Percentiles rank a stretch among this genome's conserved stretches.
phyloP scores from a whole-genome alignment of 306 rosid species.

The Acacia crassicarpa region DNA sequence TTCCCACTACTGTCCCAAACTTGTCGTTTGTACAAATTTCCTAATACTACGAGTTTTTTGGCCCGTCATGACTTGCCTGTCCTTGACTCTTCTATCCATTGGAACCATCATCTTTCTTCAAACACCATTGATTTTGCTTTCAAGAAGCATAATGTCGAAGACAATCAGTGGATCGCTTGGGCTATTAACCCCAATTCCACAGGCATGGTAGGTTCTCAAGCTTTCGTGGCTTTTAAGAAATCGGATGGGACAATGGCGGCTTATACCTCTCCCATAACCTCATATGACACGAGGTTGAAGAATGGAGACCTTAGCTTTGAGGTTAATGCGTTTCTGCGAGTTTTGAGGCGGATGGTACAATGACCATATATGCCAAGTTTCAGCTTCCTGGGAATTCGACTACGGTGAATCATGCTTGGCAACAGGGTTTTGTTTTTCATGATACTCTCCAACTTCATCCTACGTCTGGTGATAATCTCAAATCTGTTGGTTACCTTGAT shows the following conservation, averaged over 20 bases:
- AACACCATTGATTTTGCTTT: slow-evolving; percentile 33
- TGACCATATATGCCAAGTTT: slow-evolving; percentile 31
- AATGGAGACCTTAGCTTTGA: slow-evolving; percentile 31
- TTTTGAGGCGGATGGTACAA: background rate
- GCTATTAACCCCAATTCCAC: slow-evolving; percentile 45
- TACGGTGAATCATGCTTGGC: slow-evolving; percentile 37
- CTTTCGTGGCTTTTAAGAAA: slow-evolving; percentile 20
- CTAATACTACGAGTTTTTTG: background rate
- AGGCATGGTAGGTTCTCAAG: slow-evolving; percentile 51
- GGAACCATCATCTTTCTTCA: slow-evolving; percentile 35
- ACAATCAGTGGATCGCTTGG: slow-evolving; percentile 45
- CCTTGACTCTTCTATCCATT: slow-evolving; percentile 32
- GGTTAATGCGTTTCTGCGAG: slow-evolving; percentile 19
- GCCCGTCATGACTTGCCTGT: slow-evolving; percentile 29
- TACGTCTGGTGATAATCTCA: background rate
- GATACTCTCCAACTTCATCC: slow-evolving; percentile 22
- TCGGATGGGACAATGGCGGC: slow-evolving; percentile 20
- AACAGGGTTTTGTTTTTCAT: slow-evolving; percentile 28
- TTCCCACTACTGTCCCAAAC: background rate
- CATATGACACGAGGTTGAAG: slow-evolving; percentile 13
- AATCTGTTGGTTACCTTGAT: slow-evolving; percentile 11
- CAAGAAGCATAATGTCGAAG: background rate
- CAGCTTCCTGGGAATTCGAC: slow-evolving; percentile 13
- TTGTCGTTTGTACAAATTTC: slow-evolving; percentile 13
- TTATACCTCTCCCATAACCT: slow-evolving; percentile 24